Percentiles rank a stretch among this genome's conserved stretches.
Conservation (phyloP, 768 basidiomycete genomes). For the Leccinum imitatum region DNA sequence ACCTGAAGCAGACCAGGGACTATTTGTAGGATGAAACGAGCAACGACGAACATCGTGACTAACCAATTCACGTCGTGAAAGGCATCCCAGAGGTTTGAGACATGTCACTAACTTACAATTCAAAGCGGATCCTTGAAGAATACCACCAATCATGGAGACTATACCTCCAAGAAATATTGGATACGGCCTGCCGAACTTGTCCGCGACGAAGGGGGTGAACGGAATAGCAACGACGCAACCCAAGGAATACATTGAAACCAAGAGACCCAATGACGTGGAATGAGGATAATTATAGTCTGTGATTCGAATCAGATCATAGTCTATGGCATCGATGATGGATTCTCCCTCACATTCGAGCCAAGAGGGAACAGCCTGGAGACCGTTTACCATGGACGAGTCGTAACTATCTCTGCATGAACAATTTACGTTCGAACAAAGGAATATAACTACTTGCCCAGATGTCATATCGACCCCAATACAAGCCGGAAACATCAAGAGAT, state of each 20-base stretch:
- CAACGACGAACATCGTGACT: not conserved
- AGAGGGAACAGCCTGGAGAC: too few species aligned
- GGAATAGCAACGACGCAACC: not conserved
- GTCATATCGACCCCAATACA: not conserved
- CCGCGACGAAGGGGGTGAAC: not conserved
- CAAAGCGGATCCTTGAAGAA: not conserved
- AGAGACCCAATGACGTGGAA: too few species aligned
- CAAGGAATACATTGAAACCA: not conserved
- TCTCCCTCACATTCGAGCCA: too few species aligned
- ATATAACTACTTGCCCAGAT: not conserved
- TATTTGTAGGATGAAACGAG: not conserved
- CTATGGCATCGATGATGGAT: too few species aligned
- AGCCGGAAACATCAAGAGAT: not conserved
- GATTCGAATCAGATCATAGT: too few species aligned
- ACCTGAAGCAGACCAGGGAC: not conserved
- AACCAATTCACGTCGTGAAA: not conserved
- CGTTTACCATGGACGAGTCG: too few species aligned
- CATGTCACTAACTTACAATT: not conserved
- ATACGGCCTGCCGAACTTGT: not conserved
- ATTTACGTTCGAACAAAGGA: slow-evolving; percentile 16
- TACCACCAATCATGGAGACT: not conserved
- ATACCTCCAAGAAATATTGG: not conserved
- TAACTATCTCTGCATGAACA: not conserved
- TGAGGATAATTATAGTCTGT: too few species aligned
- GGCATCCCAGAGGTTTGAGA: not conserved